Percentiles rank a stretch among this genome's conserved stretches.
Evolutionary conservation across 176 grass and related monocot species (phyloP).

Genomic region (Hsuehochloa calcarea): DNA sequence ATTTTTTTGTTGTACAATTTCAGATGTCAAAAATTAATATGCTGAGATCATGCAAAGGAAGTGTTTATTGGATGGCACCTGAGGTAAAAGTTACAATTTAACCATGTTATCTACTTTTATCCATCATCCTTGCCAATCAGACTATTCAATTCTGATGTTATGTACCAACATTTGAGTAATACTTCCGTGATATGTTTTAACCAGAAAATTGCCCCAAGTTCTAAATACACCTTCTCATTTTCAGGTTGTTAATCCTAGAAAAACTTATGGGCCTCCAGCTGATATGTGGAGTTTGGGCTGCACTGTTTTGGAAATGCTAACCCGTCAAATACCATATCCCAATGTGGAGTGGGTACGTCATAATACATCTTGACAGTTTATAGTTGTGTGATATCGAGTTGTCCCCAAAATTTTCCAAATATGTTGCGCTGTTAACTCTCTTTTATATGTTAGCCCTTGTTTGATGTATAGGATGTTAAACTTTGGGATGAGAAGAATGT

Average conservation of each 20-base stretch:
- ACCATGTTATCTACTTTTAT: neutral
- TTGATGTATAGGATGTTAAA: conserved; percentile 18
- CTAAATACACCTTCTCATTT: conserved; percentile 25
- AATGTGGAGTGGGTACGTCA: conserved; percentile 77
- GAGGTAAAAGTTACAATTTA: conserved; percentile 61
- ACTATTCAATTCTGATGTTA: conserved; percentile 3
- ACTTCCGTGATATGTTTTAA: neutral
- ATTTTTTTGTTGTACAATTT: conserved; percentile 43
- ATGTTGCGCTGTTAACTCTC: neutral
- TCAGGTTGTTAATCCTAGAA: conserved; percentile 87
- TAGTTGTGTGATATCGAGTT: neutral
- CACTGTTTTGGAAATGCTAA: conserved; percentile 90
- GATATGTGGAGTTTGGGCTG: conserved; percentile 94
- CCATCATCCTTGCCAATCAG: neutral
- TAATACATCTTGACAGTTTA: conserved; percentile 17
- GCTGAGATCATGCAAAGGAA: conserved; percentile 97
- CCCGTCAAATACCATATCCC: conserved; percentile 80
- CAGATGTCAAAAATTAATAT: conserved; percentile 92
- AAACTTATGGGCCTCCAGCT: conserved; percentile 72
- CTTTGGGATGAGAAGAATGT: neutral
- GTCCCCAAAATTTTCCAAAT: neutral
- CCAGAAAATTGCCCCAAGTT: neutral
- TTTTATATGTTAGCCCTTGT: neutral
- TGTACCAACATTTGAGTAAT: neutral
- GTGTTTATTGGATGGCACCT: conserved; percentile 99